These are phyloP conservation scores for Lachnellula cervina DNA, from an alignment of 2,329 filamentous ascomycete genomes.

Conservation along the genomic window DNA sequence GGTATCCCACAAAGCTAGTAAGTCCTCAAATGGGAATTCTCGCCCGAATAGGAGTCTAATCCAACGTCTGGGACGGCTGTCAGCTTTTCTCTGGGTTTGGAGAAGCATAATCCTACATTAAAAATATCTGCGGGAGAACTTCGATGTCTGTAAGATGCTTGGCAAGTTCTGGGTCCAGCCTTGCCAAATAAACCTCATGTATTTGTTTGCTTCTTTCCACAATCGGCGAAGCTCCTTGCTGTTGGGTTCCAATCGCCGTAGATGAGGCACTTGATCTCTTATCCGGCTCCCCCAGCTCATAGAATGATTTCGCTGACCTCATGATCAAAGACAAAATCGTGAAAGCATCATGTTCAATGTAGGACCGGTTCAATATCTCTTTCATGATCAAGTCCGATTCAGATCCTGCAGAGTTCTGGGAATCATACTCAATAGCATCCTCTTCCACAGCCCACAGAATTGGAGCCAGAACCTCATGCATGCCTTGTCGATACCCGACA, in stretches of 20 bases:
- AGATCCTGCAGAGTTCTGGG: conserved; percentile 32
- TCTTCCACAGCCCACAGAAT: conserved; percentile 78
- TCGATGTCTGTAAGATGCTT: conserved; percentile 77
- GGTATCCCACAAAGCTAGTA: conserved; percentile 83
- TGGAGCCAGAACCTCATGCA: conserved; percentile 93
- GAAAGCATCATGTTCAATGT: conserved; percentile 87
- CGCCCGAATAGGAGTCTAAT: conserved; percentile 87
- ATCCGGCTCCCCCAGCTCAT: conserved; percentile 53
- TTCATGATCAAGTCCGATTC: conserved; percentile 39
- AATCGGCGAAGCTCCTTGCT: conserved; percentile 59
- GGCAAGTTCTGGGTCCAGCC: conserved; percentile 78
- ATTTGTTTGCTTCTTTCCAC: conserved; percentile 82
- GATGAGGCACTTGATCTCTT: conserved; percentile 34
- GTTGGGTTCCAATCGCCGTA: conserved; percentile 11
- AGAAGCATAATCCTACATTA: conserved; percentile 64
- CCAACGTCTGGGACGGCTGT: conserved; percentile 57
- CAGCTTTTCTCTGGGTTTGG: not conserved
- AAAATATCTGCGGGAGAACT: conserved; percentile 91
- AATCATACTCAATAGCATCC: conserved; percentile 61
- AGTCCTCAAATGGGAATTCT: conserved; percentile 84
- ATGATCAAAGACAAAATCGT: conserved; percentile 81
- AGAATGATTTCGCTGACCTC: conserved; percentile 81
- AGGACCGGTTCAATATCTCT: conserved; percentile 64
- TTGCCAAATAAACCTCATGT: conserved; percentile 73
- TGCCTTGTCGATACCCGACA: conserved; percentile 90